Base-by-base conservation (phyloP, 257 asterid species). In the Solanum etuberosum region DNA sequence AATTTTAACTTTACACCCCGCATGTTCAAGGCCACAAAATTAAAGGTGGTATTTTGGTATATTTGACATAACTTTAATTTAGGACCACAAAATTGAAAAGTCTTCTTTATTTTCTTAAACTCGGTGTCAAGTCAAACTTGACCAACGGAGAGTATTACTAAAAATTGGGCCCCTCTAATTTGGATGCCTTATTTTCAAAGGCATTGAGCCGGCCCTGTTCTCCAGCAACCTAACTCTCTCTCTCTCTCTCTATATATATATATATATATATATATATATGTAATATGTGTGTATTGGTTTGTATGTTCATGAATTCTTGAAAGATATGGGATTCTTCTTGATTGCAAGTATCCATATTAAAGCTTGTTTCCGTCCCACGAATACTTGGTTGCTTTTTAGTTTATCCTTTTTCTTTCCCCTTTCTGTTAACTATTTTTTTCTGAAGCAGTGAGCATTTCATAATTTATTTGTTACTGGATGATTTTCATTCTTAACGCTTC, bases 311-410 rank as follows among this genome's bases (percentile, higher is more conserved):
- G 72, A 70, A 48, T 88, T 43, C 38, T 43, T 7, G 65, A 78
- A 16, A 43, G 63, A 90, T 85, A 86, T 89, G 89, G 72, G 83
- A 35, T 67, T 85, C 83, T 87, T 83, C 88, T 82, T 86, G 92
- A 87, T 61, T 89, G 85, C 88, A 84, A 80, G 88, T 81, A 57
- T 89, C 86, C 88, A 78, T 91, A 86, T 91, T 86, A 84, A 85
- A 67, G 85, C 88, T 83, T 88, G 85, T 86, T 81, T 84, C 88
- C 27, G 86, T 87, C 90, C 85, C 29, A 20, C 29, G 15, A 51
- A 51, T 51, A 51, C 23, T 16, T 74, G 83, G 5, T 74, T 38
- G 32, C 54, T 10, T 37, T 38, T 38, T 23, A 23, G 83, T 38
- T 74, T 21, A 38, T 38, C 57, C 38, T 38, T 37, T 74, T 73